phyloP scores from a whole-genome alignment of 805 yeast genomes.

The Deakozyma indianensis region DNA sequence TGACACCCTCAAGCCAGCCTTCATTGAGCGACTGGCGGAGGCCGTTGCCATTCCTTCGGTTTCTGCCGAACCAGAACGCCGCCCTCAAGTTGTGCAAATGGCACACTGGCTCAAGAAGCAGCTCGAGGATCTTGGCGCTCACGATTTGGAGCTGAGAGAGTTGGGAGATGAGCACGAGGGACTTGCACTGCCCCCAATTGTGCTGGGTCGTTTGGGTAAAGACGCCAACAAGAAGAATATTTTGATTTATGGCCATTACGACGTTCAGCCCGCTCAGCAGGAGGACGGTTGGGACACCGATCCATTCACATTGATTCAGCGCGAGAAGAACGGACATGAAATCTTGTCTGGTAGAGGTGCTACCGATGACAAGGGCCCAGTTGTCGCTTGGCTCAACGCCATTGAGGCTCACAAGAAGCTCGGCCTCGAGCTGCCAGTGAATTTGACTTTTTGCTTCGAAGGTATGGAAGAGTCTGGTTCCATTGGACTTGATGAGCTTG shows the following conservation, averaged over 20 bases:
- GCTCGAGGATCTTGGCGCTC: constrained; percentile 58
- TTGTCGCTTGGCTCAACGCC: constrained; percentile 89
- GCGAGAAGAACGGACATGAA: constrained; percentile 38
- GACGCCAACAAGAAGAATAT: constrained; percentile 80
- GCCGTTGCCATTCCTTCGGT: constrained; percentile 96
- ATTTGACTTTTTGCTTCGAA: constrained; percentile 84
- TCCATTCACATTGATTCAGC: constrained; percentile 60
- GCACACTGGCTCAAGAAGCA: constrained; percentile 66
- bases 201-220: constrained; percentile 74
- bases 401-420: constrained; percentile 80
- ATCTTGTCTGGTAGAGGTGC: constrained; percentile 85
- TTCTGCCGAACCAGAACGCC: constrained; percentile 74
- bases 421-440: constrained; percentile 83
- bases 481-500: constrained; percentile 72
- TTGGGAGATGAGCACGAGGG: constrained; percentile 73
- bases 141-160: constrained; percentile 67
- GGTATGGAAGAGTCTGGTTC: constrained; percentile 99
- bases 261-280: constrained; percentile 86
- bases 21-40: constrained; percentile 37
- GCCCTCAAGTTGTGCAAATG: constrained; percentile 84
- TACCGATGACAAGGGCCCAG: constrained; percentile 98
- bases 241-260: constrained; percentile 91
- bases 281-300: constrained; percentile 96
- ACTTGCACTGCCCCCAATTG: constrained; percentile 81
- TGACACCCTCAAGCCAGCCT: constrained; percentile 60